Base-by-base conservation (phyloP, 805 yeast genomes). In the Priceomyces melissophilus region DNA sequence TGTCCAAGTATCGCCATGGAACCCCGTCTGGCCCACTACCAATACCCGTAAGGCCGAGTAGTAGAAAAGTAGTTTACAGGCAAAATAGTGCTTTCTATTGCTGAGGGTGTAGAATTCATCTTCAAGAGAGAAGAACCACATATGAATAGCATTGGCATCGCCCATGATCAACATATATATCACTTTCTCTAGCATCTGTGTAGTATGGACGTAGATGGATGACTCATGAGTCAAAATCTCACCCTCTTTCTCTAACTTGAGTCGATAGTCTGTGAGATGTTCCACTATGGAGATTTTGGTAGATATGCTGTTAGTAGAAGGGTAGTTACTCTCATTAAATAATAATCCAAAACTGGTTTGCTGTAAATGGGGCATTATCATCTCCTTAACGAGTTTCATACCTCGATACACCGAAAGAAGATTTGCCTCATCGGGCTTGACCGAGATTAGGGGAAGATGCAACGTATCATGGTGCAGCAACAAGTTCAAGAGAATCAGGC, bases 401-500 rank as follows among this genome's bases (percentile, higher is more conserved):
- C 40, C 28, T 28, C 10, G 23, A 14, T 29, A 35, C n/a, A 35
- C 27, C 9, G 38, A 35, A 16, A 35, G 30, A 23, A 35, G 30
- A 12, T 23, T 35, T 17, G 38, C 16, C 17, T 30, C 35, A 8
- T 33, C 11, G n/a, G 32, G 39, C 12, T 13, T 32, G 29, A 8
- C 3, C 8, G 32, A 28, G 26, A 27, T 16, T 3, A 37, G 26
- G 10, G 35, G 28, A 30, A 35, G 38, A 26, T 23, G 26, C 38
- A 35, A 23, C 10, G 38, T 10, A 11, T 17, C 30, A 23, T 35
- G 38, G n/a, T 35, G 38, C 38, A 35, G 38, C 38, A 35, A 35
- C 27, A 35, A 23, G 26, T 35, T 35, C 30, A 35, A 35, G 9
- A 35, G 10, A 10, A 35, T 35, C 12, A 35, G 12, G 30, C 38